Conservation (phyloP, 1,284 basidiomycete genomes). For the Cronartium ribicola region DNA sequence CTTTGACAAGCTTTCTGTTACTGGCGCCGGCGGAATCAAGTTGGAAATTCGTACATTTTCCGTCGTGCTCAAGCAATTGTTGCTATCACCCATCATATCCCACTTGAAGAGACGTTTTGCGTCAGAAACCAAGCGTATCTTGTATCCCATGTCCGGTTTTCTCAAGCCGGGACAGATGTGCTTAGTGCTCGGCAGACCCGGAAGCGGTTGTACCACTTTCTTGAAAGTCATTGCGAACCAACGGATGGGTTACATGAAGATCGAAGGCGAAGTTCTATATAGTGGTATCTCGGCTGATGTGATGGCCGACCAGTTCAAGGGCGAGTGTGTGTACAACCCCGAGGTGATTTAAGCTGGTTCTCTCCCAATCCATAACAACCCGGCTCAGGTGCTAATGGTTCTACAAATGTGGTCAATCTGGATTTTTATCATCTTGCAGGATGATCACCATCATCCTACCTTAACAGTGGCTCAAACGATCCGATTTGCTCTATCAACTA, state of each 20-base stretch:
- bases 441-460: conserved; percentile 65
- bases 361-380: conserved; percentile 23
- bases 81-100: conserved; percentile 57
- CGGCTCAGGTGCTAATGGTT: conserved; percentile 11
- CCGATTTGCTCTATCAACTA: conserved; percentile 57
- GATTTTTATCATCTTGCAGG: conserved; percentile 47
- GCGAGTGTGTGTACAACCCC: conserved; percentile 25
- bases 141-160: conserved; percentile 65
- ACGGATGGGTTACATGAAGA: conserved; percentile 51
- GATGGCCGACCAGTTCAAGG: conserved; percentile 33
- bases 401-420: not conserved
- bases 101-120: conserved; percentile 47
- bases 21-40: conserved; percentile 63
- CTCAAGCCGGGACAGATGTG: conserved; percentile 65
- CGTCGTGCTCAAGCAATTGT: conserved; percentile 63
- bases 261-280: conserved; percentile 62
- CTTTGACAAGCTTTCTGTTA: conserved; percentile 70
- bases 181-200: conserved; percentile 57
- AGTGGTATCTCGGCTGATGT: conserved; percentile 57
- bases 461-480: conserved; percentile 61
- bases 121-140: conserved; percentile 47
- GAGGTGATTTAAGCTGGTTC: not conserved
- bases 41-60: conserved; percentile 50
- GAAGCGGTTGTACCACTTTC: conserved; percentile 55
- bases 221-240: conserved; percentile 52